Evolutionary conservation across 495 filamentous ascomycete species (phyloP), one percentile per base, ranked within the genome.

Genomic region (Trichoderma orchidacearum): DNA sequence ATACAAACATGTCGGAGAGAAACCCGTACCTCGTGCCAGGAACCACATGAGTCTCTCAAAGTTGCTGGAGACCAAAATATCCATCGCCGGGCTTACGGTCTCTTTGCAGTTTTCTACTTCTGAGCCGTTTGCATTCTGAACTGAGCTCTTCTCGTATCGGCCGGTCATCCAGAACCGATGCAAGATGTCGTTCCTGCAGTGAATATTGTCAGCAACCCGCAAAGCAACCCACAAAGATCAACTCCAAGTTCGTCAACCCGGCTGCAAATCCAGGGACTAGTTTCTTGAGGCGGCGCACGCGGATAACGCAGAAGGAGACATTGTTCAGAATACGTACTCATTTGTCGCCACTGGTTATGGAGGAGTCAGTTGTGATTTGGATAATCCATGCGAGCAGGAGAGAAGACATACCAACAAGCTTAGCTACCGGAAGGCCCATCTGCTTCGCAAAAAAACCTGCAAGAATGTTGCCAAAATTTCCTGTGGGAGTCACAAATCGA

Each of bases 41-140:
- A 86, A 95, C 92, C 92, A 96, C n/a, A 98, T 76, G 0, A 98
- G 76, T 28, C 93, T 80, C 75, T 98, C 93, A 68, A 98, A 96
- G 76, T 98, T 98, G 68, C 85, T 90, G 55, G 82, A 87, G 32
- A 96, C 90, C 12, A 97, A 77, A 55, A 96, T 96, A 67, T 97
- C 93, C 93, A 98, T 98, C 18, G 93, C 93, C 0, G 93, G 92
- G 54, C 80, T 85, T 34, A 89, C 74, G 0, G 93, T 96, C 68
- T 93, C 92, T 69, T 88, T 89, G 54, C 89, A 85, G 50, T 85
- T 87, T 34, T 78, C 78, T 35, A 74, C 74, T 62, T 86, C 79
- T 4, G 85, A 85, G 64, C 87, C 81, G 31, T 70, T 79, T 27
- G 82, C 84, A 61, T 88, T 84, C 35, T 77, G 69, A 17, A 80